A percentile compares a stretch with the other conserved stretches of the same genome.
These are phyloP conservation scores for Aspergillus ochraceus DNA, from an alignment of 2,329 filamentous ascomycete genomes.

Conservation along the genomic window DNA sequence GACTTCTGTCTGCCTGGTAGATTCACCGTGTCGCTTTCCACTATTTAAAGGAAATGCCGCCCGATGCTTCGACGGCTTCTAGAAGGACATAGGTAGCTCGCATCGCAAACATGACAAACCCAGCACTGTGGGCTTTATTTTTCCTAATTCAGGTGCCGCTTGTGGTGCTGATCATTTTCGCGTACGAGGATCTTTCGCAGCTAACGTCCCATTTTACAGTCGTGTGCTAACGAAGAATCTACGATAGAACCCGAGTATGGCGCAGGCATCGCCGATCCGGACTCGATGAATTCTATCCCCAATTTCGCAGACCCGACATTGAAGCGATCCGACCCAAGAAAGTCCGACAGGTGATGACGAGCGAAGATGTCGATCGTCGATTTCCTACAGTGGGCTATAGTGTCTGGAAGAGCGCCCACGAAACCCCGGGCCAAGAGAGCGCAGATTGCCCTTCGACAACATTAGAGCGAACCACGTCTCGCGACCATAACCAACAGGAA, in stretches of 20 bases:
- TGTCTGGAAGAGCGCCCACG: background rate
- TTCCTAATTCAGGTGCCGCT: background rate
- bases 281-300: background rate
- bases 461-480: background rate
- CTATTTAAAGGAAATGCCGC: background rate
- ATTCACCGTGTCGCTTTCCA: background rate
- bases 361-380: background rate
- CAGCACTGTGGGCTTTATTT: background rate
- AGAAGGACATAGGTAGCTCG: background rate
- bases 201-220: too few relatives aligned
- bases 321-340: background rate
- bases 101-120: background rate
- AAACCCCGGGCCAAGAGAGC: background rate
- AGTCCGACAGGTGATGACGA: background rate
- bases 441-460: background rate
- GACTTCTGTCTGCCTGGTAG: background rate
- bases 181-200: background rate
- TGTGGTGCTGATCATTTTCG: background rate
- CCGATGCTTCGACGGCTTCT: background rate
- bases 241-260: background rate
- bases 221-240: too few relatives aligned
- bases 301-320: background rate
- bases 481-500: background rate
- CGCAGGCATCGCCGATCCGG: background rate
- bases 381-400: background rate